Conservation (phyloP, 306 rosid species). For the cucumber (Cucumis sativus) region DNA sequence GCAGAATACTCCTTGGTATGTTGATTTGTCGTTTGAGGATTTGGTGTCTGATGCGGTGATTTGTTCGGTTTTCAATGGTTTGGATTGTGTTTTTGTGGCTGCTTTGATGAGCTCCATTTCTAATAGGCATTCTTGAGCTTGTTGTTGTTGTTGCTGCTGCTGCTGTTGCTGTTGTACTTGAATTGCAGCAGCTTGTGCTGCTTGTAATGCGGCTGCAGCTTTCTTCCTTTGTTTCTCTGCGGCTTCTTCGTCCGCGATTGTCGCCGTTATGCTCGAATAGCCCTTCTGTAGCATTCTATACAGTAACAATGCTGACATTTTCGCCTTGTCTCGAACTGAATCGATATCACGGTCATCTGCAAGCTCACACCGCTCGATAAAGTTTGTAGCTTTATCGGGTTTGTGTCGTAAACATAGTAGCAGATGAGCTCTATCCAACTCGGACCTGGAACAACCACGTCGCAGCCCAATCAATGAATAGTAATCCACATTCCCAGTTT, state of each 20-base stretch:
- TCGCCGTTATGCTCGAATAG: conserved; percentile 44
- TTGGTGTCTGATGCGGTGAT: conserved; percentile 15
- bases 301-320: conserved; percentile 61
- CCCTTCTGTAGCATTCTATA: conserved; percentile 88
- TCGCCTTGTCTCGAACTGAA: conserved; percentile 60
- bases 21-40: conserved; percentile 19
- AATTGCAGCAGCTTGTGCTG: conserved; percentile 21
- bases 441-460: conserved; percentile 83
- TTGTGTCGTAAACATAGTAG: conserved; percentile 65
- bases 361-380: conserved; percentile 73
- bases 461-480: conserved; percentile 66
- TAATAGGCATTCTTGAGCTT: conserved; percentile 14
- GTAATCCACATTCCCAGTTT: conserved; percentile 57
- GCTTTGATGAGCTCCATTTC: conserved; percentile 19
- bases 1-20: conserved; percentile 85
- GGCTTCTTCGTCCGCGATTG: conserved; percentile 58
- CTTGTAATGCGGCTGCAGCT: conserved; percentile 36
- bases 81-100: not conserved
- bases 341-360: conserved; percentile 60
- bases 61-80: conserved; percentile 1
- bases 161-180: conserved; percentile 20
- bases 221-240: conserved; percentile 62
- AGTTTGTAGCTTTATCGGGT: conserved; percentile 59
- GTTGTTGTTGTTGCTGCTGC: not conserved
- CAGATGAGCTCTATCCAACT: conserved; percentile 69